These are phyloP conservation scores for Alisma plantagoaquatica DNA, from an alignment of 106 monocot species.

Conservation along the genomic window DNA sequence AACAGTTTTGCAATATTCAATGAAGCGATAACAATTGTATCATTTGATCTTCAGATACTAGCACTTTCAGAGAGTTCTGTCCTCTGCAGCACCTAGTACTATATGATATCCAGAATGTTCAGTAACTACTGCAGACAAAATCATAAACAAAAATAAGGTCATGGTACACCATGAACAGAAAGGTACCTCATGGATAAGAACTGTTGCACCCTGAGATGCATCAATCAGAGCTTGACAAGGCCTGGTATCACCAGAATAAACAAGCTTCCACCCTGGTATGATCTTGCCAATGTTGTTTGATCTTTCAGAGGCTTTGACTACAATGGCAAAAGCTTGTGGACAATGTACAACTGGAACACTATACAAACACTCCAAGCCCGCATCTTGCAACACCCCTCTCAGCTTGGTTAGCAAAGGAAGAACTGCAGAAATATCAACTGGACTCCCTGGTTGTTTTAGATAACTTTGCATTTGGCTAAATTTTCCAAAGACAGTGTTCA, in stretches of 20 bases:
- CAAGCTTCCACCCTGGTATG: slow-evolving; percentile 93
- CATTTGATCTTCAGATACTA: no score
- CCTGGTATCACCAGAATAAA: slow-evolving; percentile 95
- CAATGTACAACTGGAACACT: slow-evolving; percentile 98
- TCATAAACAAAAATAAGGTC: no score
- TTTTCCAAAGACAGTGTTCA: slow-evolving; percentile 37
- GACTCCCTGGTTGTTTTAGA: slow-evolving; percentile 52
- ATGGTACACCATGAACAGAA: no score
- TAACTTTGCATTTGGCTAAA: slow-evolving; percentile 69
- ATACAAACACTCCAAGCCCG: slow-evolving; percentile 57
- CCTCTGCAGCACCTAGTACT: no score
- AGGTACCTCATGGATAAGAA: slow-evolving; percentile 95
- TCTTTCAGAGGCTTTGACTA: slow-evolving; percentile 49
- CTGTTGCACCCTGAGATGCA: slow-evolving; percentile 75
- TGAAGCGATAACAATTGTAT: no score
- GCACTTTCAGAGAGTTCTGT: no score
- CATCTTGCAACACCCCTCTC: slow-evolving; percentile 40
- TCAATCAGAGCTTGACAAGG: slow-evolving; percentile 77
- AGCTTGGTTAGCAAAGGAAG: slow-evolving; percentile 37
- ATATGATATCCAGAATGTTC: no score
- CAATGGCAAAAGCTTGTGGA: slow-evolving; percentile 89
- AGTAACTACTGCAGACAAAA: no score
- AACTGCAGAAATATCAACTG: slow-evolving; percentile 25
- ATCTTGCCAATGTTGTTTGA: slow-evolving; percentile 37
- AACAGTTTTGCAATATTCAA: no score